These are phyloP conservation scores for Gossypium raimondii DNA, from an alignment of 345 rosid species.

Conservation along the genomic window DNA sequence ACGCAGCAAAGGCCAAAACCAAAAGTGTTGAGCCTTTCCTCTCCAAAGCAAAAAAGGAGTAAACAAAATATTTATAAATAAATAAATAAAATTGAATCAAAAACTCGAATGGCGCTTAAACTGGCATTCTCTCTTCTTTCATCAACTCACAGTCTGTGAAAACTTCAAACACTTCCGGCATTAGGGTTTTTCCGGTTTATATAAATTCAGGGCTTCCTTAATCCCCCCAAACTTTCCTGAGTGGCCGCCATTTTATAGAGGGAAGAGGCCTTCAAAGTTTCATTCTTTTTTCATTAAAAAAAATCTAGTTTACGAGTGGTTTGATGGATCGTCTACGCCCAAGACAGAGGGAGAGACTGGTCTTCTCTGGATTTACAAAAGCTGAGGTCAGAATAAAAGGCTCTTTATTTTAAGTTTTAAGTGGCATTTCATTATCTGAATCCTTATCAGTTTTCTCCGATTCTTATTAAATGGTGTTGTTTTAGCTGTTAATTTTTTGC, in stretches of 20 bases:
- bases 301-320: neutral
- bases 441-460: neutral
- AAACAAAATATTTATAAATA: neutral
- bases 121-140: neutral
- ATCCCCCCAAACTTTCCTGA: neutral
- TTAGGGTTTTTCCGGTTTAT: constrained; percentile 7
- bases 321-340: constrained; percentile 8
- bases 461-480: neutral
- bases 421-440: neutral
- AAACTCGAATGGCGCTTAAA: neutral
- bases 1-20: no score
- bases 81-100: neutral
- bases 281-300: neutral
- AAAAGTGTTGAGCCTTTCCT: neutral
- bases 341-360: neutral
- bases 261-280: neutral
- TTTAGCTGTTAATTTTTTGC: neutral
- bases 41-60: neutral
- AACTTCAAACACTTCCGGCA: neutral
- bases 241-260: neutral
- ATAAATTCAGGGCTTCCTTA: neutral
- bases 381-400: neutral
- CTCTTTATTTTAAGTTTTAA: neutral
- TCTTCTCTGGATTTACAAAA: constrained; percentile 9
- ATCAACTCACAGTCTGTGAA: neutral